phyloP scores from a whole-genome alignment of 768 basidiomycete genomes.

The Austroboletus eburneus region DNA sequence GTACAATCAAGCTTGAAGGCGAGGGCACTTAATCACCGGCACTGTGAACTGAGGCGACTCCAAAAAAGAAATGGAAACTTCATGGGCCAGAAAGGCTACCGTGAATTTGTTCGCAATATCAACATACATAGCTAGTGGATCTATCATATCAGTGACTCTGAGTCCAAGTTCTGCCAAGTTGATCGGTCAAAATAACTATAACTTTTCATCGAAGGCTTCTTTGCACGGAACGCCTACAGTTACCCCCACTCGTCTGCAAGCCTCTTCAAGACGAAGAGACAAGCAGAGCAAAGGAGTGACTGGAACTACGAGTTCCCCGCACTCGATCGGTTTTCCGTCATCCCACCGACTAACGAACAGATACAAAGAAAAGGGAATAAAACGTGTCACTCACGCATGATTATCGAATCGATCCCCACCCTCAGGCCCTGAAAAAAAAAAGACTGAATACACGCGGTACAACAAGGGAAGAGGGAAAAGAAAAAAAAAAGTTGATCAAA shows the following conservation, averaged over 20 bases:
- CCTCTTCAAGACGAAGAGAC: constrained; percentile 25
- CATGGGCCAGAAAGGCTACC: no score
- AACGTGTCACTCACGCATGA: no score
- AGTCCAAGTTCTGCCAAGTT: not conserved
- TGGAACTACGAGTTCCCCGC: constrained; percentile 23
- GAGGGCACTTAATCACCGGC: no score
- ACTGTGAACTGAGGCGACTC: no score
- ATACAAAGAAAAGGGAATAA: not conserved
- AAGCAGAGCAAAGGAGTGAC: constrained; percentile 21
- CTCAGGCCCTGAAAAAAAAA: no score
- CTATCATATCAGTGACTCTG: not conserved
- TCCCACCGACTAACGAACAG: constrained; percentile 20
- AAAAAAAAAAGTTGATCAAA: constrained; percentile 22
- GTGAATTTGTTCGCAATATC: no score
- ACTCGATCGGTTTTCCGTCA: constrained; percentile 24
- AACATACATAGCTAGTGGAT: no score
- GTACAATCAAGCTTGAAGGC: no score
- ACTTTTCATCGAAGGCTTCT: constrained; percentile 18
- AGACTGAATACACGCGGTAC: constrained; percentile 9
- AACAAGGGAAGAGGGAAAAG: not conserved
- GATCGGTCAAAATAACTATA: constrained; percentile 33
- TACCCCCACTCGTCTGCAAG: constrained; percentile 19
- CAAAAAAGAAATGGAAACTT: no score
- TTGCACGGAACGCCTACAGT: constrained; percentile 21
- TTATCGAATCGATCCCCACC: no score